phyloP scores from a whole-genome alignment of 2,329 filamentous ascomycete species.

The Pseudocercospora pini-densiflorae region DNA sequence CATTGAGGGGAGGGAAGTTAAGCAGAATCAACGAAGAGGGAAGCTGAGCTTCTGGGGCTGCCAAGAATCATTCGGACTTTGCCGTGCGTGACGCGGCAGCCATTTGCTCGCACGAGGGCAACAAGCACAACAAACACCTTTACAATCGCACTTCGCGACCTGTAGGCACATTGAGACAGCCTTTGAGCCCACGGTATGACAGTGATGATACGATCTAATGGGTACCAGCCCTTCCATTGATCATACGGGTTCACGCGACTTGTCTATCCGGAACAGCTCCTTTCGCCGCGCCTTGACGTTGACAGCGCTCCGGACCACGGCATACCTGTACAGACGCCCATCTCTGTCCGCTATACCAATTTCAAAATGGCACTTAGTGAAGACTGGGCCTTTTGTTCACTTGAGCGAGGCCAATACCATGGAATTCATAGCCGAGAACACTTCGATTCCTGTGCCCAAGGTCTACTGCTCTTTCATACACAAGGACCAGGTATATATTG shows the following conservation, averaged over 20 bases:
- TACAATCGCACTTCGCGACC: too few species aligned
- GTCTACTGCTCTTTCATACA: conserved; percentile 18
- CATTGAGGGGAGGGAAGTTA: too few species aligned
- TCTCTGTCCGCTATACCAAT: neutral
- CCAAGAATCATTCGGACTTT: too few species aligned
- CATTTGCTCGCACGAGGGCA: too few species aligned
- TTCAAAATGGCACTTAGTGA: neutral
- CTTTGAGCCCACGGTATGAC: too few species aligned
- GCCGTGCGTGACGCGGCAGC: too few species aligned
- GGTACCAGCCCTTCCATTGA: neutral
- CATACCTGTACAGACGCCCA: neutral
- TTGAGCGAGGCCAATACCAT: conserved; percentile 15
- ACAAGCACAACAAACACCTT: too few species aligned
- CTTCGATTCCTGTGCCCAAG: conserved; percentile 19
- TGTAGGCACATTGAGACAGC: too few species aligned
- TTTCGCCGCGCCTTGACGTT: neutral
- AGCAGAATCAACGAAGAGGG: too few species aligned
- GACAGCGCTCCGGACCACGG: neutral
- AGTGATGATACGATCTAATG: too few species aligned
- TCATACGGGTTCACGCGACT: neutral
- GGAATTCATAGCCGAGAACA: conserved; percentile 17
- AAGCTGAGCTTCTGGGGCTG: too few species aligned
- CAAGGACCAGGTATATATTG: conserved; percentile 11
- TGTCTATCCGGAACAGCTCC: neutral
- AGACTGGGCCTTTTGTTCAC: conserved; percentile 8